These are phyloP conservation scores for Tetrahymena elliotti DNA, from an alignment of 73 alveolate genomes.

Conservation along the genomic window DNA sequence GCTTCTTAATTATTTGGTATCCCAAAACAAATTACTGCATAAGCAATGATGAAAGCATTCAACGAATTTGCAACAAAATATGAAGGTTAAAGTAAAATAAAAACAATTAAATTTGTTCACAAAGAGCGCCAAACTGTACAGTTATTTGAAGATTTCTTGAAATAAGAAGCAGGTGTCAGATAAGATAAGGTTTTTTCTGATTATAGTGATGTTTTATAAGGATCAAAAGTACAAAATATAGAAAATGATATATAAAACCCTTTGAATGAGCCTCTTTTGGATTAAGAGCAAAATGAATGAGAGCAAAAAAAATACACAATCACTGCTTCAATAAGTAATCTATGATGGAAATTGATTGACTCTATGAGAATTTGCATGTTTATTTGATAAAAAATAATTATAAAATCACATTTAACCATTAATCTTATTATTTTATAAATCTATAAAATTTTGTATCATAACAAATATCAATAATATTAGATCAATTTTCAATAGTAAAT, in stretches of 20 bases:
- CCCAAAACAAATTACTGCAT: not conserved
- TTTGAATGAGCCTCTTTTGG: not conserved
- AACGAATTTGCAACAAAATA: not conserved
- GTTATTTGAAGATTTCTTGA: not conserved
- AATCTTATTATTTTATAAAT: too few relatives aligned
- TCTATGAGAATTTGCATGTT: too few relatives aligned
- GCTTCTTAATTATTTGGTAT: not conserved
- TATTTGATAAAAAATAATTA: too few relatives aligned
- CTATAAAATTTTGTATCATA: not conserved
- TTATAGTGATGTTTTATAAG: not conserved
- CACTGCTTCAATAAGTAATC: not conserved
- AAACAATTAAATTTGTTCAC: not conserved
- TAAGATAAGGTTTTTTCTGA: not conserved
- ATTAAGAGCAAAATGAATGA: not conserved
- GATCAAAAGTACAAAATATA: not conserved
- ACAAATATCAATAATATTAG: not conserved
- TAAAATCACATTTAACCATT: not conserved
- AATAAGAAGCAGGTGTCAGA: not conserved
- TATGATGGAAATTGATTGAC: not conserved
- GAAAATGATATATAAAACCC: not conserved
- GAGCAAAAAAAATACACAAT: not conserved
- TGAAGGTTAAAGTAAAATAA: not conserved
- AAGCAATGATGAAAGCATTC: not conserved
- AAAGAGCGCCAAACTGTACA: not conserved
- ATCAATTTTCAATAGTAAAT: not conserved